phyloP scores from a whole-genome alignment of 2,329 filamentous ascomycete species.

The Pseudogymnoascus sp. region DNA sequence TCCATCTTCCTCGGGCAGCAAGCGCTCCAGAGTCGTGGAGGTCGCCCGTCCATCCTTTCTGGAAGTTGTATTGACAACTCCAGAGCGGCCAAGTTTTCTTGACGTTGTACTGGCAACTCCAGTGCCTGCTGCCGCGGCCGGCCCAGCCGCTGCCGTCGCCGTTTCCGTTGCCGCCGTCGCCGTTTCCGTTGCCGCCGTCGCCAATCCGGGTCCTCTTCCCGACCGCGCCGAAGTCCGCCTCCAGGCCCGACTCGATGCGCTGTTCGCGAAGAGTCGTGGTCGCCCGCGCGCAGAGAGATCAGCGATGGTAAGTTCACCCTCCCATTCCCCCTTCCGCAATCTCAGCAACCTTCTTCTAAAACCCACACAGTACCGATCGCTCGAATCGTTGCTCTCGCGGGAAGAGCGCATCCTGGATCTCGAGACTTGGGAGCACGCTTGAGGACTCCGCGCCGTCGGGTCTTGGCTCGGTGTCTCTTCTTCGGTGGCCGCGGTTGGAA shows the following conservation, averaged over 20 bases:
- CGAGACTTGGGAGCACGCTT: background rate
- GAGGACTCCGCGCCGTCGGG: background rate
- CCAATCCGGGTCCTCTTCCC: background rate
- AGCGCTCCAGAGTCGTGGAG: background rate
- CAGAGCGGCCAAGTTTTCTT: background rate
- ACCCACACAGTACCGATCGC: background rate
- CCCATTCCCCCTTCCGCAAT: background rate
- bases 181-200: background rate
- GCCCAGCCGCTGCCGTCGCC: background rate
- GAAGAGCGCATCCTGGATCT: background rate
- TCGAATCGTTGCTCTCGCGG: background rate
- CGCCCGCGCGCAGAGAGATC: background rate
- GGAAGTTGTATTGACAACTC: too few species aligned
- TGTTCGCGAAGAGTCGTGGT: background rate
- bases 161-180: background rate
- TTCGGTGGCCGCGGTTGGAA: slow-evolving; percentile 1
- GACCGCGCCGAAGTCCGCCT: background rate
- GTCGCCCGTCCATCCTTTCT: too few species aligned
- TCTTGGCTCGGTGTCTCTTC: background rate
- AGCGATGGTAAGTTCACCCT: background rate
- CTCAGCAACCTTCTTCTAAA: background rate
- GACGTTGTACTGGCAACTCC: background rate
- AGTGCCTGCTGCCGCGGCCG: background rate
- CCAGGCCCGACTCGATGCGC: background rate
- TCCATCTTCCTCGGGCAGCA: background rate